A percentile compares a stretch with the other conserved stretches of the same genome.
Conservation (phyloP, 2,329 filamentous ascomycete species). For the Lecanicillium sp. region DNA sequence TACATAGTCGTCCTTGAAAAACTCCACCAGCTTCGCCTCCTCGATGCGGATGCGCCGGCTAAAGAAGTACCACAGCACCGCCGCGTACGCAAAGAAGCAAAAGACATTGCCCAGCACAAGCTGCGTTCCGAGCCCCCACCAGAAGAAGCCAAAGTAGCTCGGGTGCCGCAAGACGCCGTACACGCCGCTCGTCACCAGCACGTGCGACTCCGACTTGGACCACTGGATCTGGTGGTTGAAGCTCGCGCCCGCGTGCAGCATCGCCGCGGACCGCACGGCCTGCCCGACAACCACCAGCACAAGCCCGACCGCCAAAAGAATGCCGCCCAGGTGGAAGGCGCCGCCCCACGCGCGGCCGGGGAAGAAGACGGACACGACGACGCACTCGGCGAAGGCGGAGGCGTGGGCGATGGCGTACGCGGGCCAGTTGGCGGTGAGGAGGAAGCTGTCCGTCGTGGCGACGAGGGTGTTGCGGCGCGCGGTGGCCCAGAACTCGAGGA, state of each 20-base stretch:
- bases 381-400: slow-evolving; percentile 66
- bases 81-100: slow-evolving; percentile 67
- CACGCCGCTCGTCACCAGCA: slow-evolving; percentile 75
- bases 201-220: slow-evolving; percentile 61
- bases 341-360: slow-evolving; percentile 44
- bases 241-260: slow-evolving; percentile 81
- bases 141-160: slow-evolving; percentile 97
- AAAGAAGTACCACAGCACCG: slow-evolving; percentile 85
- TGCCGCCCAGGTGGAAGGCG: slow-evolving; percentile 18
- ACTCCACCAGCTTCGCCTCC: slow-evolving; percentile 68
- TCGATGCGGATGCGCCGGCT: slow-evolving; percentile 66
- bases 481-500: slow-evolving; percentile 91
- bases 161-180: slow-evolving; percentile 77
- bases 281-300: slow-evolving; percentile 65
- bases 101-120: slow-evolving; percentile 78
- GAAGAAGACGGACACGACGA: slow-evolving; percentile 53
- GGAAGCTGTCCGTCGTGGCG: slow-evolving; percentile 68
- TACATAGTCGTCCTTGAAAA: slow-evolving; percentile 80
- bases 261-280: slow-evolving; percentile 69
- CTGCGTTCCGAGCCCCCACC: slow-evolving; percentile 96
- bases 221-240: slow-evolving; percentile 88
- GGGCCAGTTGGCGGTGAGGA: slow-evolving; percentile 78
- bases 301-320: slow-evolving; percentile 50
- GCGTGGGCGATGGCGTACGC: slow-evolving; percentile 79
- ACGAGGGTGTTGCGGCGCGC: slow-evolving; percentile 73